Evolutionary conservation across 805 yeast species (phyloP).

Genomic region (Candida ipomoeae): DNA sequence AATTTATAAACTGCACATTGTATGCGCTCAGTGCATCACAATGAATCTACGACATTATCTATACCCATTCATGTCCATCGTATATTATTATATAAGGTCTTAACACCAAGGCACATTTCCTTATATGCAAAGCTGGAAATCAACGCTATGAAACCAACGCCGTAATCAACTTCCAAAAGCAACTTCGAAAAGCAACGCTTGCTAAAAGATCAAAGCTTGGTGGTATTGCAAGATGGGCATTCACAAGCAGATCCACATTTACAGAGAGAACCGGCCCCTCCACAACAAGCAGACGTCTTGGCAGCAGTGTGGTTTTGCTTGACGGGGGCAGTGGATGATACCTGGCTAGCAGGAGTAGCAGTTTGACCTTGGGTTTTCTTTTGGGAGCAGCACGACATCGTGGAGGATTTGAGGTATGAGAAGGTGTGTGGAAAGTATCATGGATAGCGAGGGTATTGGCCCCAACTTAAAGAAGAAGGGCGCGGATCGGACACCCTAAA

Average conservation of each 20-base stretch:
- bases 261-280: slow-evolving; percentile 30
- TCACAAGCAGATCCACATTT: slow-evolving; percentile 40
- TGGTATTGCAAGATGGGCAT: slow-evolving; percentile 41
- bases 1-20: too few species aligned
- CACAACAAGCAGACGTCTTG: slow-evolving; percentile 22
- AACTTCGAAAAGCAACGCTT: too few species aligned
- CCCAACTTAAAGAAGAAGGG: neutral
- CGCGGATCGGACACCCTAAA: slow-evolving; percentile 12
- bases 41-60: neutral
- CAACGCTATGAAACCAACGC: too few species aligned
- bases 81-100: neutral
- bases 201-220: slow-evolving; percentile 26
- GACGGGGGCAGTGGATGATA: slow-evolving; percentile 13
- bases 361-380: neutral
- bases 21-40: too few species aligned
- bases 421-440: neutral
- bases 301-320: slow-evolving; percentile 12
- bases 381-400: slow-evolving; percentile 18
- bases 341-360: neutral
- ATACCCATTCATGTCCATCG: neutral
- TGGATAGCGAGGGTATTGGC: neutral
- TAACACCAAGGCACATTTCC: too few species aligned
- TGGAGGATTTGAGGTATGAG: neutral
- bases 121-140: too few species aligned
- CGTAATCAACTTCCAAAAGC: neutral